Base-by-base conservation (phyloP, 2,329 filamentous ascomycete genomes). In the Chalaropsis thielavioides region DNA sequence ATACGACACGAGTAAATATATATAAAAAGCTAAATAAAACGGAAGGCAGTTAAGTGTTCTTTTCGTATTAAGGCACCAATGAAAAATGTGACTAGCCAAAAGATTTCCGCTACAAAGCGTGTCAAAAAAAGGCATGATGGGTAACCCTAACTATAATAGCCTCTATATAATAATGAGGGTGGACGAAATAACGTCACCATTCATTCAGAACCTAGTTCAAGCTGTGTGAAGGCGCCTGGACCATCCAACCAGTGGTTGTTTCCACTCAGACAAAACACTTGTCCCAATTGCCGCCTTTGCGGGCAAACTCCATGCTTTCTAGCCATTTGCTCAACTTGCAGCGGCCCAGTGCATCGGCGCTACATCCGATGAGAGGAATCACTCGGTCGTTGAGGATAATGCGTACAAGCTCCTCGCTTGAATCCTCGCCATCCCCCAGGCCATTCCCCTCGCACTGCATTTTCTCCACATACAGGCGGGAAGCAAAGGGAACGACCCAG, bases 331-430 rank as follows among this genome's bases (percentile, higher is more conserved):
- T 76, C 67, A 95, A 72, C 68, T 72, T 81, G 73, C 92, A 96
- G 38, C 88, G 79, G 1, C 91, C 91, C 62, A 86, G 74, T 61
- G 74, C 71, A 74, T 96, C 90, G 2, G 80, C 85, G 11, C 79
- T 80, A 73, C 92, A 96, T 61, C 80, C 84, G 69, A 82, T 76
- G 65, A 95, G 74, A 11, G 85, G 83, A 66, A 92, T 78, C 1
- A 96, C 89, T 27, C 89, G 81, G 71, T 95, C 90, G 74, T 96
- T 96, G 43, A 96, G 78, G 67, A 96, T 75, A 3, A 95, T 79
- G 44, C 92, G 81, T 11, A 96, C 89, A 63, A 87, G 78, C 73
- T 94, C 88, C 71, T 90, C 83, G 17, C 13, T n/a, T 15, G 51
- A 7, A 1, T 75, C 68, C n/a, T 75, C 73, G 13, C 5, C 51